Percentiles rank a stretch among this genome's conserved stretches.
phyloP scores from a whole-genome alignment of 208 protist species.

The Herpetomonas samuelpessoai region DNA sequence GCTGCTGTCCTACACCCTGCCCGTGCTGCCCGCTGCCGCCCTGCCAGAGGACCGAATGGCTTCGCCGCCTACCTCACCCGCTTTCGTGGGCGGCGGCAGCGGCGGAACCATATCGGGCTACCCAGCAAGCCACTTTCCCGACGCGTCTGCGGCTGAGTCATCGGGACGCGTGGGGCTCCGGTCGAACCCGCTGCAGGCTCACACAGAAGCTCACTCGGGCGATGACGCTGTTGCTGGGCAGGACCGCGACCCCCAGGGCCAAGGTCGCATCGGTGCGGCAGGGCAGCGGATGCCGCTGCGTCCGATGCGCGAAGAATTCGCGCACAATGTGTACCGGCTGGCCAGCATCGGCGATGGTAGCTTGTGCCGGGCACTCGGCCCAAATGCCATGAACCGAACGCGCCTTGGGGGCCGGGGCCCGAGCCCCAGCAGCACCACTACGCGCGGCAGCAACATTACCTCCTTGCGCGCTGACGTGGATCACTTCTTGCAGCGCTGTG shows the following conservation, averaged over 20 bases:
- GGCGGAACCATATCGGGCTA: neutral
- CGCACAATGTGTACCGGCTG: slow-evolving; percentile 26
- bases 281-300: no score
- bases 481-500: slow-evolving; percentile 45
- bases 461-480: slow-evolving; percentile 17
- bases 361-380: neutral
- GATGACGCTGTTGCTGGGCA: neutral
- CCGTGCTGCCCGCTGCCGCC: neutral
- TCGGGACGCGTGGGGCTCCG: no score
- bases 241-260: neutral
- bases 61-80: no score
- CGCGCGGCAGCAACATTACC: neutral
- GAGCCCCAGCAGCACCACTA: neutral
- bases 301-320: slow-evolving; percentile 18
- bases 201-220: no score
- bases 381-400: no score
- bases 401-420: no score
- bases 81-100: neutral
- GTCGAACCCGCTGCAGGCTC: neutral
- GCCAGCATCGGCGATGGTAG: slow-evolving; percentile 2
- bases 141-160: neutral
- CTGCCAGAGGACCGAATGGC: no score
- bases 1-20: slow-evolving; percentile 28
- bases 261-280: neutral
- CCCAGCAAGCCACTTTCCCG: no score